Evolutionary conservation across 768 basidiomycete species (phyloP), one percentile per base, ranked within the genome.

Genomic region (Coprinopsis strossmayeri): DNA sequence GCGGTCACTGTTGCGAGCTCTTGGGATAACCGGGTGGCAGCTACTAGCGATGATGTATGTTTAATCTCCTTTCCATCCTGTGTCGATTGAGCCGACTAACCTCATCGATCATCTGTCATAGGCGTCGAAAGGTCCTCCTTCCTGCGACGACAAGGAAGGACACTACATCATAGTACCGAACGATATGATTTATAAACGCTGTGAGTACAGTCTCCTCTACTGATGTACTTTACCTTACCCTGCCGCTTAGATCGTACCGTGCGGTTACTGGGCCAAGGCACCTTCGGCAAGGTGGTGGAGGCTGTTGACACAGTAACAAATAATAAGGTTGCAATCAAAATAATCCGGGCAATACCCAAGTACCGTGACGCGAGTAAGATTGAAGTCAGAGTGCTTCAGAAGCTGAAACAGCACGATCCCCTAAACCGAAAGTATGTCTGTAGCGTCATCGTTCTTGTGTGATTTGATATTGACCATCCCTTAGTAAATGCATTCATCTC

Each of bases 331-430:
- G 96, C 96, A 44, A 92, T 99, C 72, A 99, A 99, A 76, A 94
- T 99, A 51, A 99, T 99, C 58, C 84, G 96, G 42, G 92, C 93
- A 44, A 95, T 99, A 44, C 95, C 91, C 44, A 99, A 98, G 69
- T 99, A 98, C 62, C 88, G 96, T 39, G 96, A 99, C 67, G 96
- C 96, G 11, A 93, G 91, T 66, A 95, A 91, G 72, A 98, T 98
- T 52, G 96, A 99, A 69, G 85, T 98, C 58, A 82, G 93, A 45
- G 96, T 99, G 17, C 77, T 99, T 39, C 83, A 93, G 66, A 86
- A 86, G 61, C 82, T 98, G 57, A 90, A 87, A 62, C 83, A 88
- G 65, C 77, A 84, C 47, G 95, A 99, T 71, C 88, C 91, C 12
- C 66, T 70, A 57, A 97, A 97, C 68, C 70, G 76, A 59, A 84